Percentiles rank a stretch among this genome's conserved stretches.
Evolutionary conservation across 2,329 filamentous ascomycete genomes (phyloP).

Genomic region (Fonsecaea pedrosoi): DNA sequence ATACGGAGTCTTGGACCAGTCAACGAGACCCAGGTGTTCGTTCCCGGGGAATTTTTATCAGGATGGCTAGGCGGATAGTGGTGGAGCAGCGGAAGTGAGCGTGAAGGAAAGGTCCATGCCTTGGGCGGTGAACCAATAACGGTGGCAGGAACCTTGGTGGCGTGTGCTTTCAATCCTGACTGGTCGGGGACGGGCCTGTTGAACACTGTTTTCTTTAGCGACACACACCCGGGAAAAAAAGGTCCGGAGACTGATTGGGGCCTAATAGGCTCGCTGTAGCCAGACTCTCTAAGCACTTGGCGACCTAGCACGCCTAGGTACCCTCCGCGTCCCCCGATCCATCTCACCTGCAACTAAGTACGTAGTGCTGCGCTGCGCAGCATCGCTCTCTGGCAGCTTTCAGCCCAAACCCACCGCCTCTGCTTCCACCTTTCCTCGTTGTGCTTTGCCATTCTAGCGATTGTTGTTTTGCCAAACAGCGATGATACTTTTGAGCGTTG

Average conservation of each 20-base stretch:
- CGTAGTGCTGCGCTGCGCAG: background rate
- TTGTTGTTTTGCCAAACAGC: slow-evolving; percentile 12
- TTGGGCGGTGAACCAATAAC: background rate
- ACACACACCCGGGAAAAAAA: background rate
- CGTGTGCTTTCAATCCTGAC: slow-evolving; percentile 16
- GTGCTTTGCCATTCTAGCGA: slow-evolving; percentile 20
- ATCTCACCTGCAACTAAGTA: slow-evolving; percentile 21
- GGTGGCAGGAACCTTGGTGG: background rate
- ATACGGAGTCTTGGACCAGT: slow-evolving; percentile 12
- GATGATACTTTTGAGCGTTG: slow-evolving; percentile 22
- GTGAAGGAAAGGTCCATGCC: slow-evolving; percentile 7
- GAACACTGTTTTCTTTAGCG: slow-evolving; percentile 10
- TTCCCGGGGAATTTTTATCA: slow-evolving; percentile 22
- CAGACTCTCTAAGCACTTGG: background rate
- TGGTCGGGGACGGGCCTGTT: slow-evolving; percentile 7
- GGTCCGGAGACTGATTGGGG: slow-evolving; percentile 12
- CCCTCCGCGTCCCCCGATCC: slow-evolving; percentile 8
- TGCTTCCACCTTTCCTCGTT: slow-evolving; percentile 18
- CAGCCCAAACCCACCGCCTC: slow-evolving; percentile 19
- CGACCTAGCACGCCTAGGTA: background rate
- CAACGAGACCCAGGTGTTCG: slow-evolving; percentile 15
- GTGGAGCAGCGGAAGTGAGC: slow-evolving; percentile 5
- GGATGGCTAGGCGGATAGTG: slow-evolving; percentile 16
- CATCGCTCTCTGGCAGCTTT: slow-evolving; percentile 5
- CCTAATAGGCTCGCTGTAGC: background rate